A percentile compares a stretch with the other conserved stretches of the same genome.
Evolutionary conservation across 2,329 filamentous ascomycete species (phyloP).

Genomic region (Pyricularia grisea): DNA sequence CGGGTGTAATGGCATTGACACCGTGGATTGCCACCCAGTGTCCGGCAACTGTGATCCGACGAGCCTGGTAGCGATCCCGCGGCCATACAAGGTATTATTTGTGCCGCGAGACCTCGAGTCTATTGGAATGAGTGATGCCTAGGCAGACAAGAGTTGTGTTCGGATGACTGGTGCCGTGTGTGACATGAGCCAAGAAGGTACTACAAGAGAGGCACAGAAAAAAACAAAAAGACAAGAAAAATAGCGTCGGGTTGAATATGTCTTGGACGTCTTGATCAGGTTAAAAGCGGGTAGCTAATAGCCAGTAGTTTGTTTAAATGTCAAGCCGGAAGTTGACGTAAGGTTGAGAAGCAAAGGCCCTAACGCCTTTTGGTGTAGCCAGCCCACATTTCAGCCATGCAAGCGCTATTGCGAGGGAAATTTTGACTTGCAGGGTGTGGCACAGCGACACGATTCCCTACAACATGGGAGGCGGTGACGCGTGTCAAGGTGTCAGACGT

Average conservation of each 20-base stretch:
- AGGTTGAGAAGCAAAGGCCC: background rate
- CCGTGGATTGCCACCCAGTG: constrained; percentile 49
- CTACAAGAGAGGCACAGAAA: background rate
- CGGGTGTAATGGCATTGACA: constrained; percentile 27
- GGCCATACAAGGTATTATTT: constrained; percentile 47
- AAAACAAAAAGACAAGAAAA: background rate
- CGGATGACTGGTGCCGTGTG: background rate
- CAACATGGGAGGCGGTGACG: background rate
- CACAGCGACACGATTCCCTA: background rate
- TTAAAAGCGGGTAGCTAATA: background rate
- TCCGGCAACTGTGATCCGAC: constrained; percentile 50
- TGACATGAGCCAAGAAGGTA: background rate
- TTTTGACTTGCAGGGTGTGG: background rate
- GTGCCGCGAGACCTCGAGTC: constrained; percentile 35
- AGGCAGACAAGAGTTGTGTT: background rate
- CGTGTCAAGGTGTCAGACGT: background rate
- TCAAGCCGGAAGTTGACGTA: background rate
- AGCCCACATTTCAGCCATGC: too few species aligned
- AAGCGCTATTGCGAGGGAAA: too few species aligned
- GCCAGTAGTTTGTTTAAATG: background rate
- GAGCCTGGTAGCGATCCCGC: constrained; percentile 52
- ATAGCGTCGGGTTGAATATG: too few species aligned
- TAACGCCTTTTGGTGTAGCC: too few species aligned
- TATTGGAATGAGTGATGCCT: background rate
- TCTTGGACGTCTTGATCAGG: background rate